phyloP scores from a whole-genome alignment of 805 yeast genomes.

The Candida parachauliodes region DNA sequence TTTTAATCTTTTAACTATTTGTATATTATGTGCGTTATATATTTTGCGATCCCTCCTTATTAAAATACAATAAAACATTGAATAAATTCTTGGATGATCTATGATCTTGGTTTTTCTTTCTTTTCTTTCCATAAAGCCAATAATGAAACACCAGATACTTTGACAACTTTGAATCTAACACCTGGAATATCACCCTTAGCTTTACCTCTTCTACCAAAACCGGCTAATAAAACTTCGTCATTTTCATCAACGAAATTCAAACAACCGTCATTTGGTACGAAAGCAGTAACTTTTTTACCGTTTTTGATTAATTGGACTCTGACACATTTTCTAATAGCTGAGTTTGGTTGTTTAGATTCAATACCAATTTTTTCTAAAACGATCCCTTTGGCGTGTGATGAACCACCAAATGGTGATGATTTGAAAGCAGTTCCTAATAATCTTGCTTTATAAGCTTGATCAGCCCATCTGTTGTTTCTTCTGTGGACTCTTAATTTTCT shows the following conservation, averaged over 20 bases:
- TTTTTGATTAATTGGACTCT: constrained; percentile 99
- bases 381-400: constrained; percentile 99
- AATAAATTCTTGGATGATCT: constrained; percentile 30
- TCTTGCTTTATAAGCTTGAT: constrained; percentile 96
- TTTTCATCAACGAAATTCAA: constrained; percentile 99
- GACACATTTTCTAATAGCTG: constrained; percentile 99
- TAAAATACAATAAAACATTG: constrained; percentile 1
- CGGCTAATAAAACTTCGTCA: constrained; percentile 99
- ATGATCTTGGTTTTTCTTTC: constrained; percentile 99
- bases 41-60: background rate
- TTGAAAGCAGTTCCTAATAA: constrained; percentile 99
- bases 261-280: constrained; percentile 99
- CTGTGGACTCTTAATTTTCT: constrained; percentile 99
- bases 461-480: constrained; percentile 99
- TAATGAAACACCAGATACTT: constrained; percentile 99
- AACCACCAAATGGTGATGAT: constrained; percentile 99
- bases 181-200: constrained; percentile 99
- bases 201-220: constrained; percentile 99
- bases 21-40: constrained; percentile 6
- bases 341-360: constrained; percentile 99
- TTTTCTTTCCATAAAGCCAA: constrained; percentile 99
- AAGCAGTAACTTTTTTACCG: constrained; percentile 99
- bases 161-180: constrained; percentile 99
- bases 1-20: background rate
- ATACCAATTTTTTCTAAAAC: constrained; percentile 99